Evolutionary conservation across 768 basidiomycete genomes (phyloP), one percentile per base, ranked within the genome.

Genomic region (Naganishia vaughanmartiniae): DNA sequence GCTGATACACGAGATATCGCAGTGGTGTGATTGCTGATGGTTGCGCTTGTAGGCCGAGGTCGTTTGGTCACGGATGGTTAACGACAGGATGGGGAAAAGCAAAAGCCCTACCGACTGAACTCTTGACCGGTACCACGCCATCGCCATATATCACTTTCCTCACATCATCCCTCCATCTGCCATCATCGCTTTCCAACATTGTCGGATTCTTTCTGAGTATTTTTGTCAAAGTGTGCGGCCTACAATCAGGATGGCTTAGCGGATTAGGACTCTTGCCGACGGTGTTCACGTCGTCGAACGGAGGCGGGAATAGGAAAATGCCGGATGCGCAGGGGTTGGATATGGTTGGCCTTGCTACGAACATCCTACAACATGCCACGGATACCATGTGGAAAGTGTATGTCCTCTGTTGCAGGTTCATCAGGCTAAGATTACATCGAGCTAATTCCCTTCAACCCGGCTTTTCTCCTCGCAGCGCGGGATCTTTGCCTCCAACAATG

Each of bases 31-130:
- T 24, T 28, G 33, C 11, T 57, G 7, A 39, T 15, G 70, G 73
- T 66, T 21, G 45, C 45, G 15, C 55, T 34, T 33, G 12, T 46
- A 80, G 79, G 71, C 76, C 78, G 0, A 65, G 80, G 26, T 42
- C 73, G 33, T 79, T 75, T 48, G 79, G 77, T 39, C 71, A 75
- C 17, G 76, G 76, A 48, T 81, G 80, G 80, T 63, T 79, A 12
- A 73, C 71, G 1, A 67, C 71, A 4, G 71, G 71, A 15, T 72
- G 71, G 71, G 71, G 71, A 10, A 48, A 67, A 54, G 65, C 71
- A 15, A 72, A 68, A 56, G 17, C 55, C 2, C 57, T 69, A 2
- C 58, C 68, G 30, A 31, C 39, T 5, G 56, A 69, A 60, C 68
- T 58, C 11, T n/a, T 46, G 14, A 63, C 33, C 5, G 60, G 39